Evolutionary conservation across 371 early-diverging fungal genomes (phyloP), one percentile per base, ranked within the genome.

Genomic region (Basidiobolus meristosporus): DNA sequence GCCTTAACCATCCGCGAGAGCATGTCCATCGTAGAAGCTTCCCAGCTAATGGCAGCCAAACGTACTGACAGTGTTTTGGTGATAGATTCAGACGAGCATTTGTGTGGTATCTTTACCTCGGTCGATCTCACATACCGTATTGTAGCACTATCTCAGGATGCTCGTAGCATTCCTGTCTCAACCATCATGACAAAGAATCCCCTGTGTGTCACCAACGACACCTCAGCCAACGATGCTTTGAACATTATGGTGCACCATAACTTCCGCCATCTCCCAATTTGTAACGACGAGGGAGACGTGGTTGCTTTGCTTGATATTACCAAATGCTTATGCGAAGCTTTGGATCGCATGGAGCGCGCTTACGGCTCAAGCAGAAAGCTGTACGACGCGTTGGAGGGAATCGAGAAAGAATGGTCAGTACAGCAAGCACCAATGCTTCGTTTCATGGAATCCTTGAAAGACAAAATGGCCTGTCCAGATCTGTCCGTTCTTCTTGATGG

Each of bases 41-140:
- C 95, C 14, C 93, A 88, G 58, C 65, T 90, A 32, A 92, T 96
- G 95, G 90, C 97, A n/a, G 95, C 95, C 26, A 92, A 90, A 57
- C 68, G 93, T 12, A 77, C 83, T 14, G 93, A 96, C 56, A 89
- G 90, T 49, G 86, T 80, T 39, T 62, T 91, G 9, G 87, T 87
- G n/a, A 82, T 90, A n/a, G 81, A 89, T 54, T 70, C 73, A 23
- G 81, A 91, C 23, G 86, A 90, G 47, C 82, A 84, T 42, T 67
- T 97, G 43, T 69, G 78, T n/a, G 97, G 97, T 39, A 97, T 97
- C 50, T 79, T 97, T 51, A 97, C 97, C 20, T 58, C 62, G 47
- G 79, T 79, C 55, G 82, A 82, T 56, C 59, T 82, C 35, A 70
- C 88, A 9, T 88, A 74, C 59, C 64, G 87, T 18, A 86, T 83